Conservation (phyloP, 306 rosid species). For the Vicia sativa region DNA sequence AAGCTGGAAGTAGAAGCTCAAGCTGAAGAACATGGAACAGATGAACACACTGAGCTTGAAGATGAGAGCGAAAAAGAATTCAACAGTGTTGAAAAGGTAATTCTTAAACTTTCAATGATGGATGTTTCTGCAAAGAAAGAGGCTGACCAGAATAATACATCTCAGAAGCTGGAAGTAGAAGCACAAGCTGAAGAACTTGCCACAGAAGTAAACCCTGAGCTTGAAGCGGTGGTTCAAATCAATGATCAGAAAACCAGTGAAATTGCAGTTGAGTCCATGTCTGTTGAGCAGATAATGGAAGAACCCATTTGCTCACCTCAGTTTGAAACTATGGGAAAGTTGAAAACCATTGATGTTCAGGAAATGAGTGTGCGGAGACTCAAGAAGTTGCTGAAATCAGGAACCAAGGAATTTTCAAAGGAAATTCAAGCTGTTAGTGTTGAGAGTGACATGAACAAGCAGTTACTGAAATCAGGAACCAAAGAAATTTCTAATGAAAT, state of each 20-base stretch:
- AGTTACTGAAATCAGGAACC: not conserved
- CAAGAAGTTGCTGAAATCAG: too few relatives aligned
- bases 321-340: not conserved
- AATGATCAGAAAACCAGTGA: constrained; percentile 11
- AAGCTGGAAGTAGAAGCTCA: not conserved
- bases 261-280: not conserved
- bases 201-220: not conserved
- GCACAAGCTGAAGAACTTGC: not conserved
- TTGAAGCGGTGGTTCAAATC: not conserved
- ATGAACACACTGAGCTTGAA: not conserved
- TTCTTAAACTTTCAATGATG: constrained; percentile 19
- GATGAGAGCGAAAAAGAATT: not conserved
- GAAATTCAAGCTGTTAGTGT: not conserved
- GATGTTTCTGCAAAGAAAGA: not conserved
- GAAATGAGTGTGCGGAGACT: too few relatives aligned
- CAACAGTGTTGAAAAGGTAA: constrained; percentile 4
- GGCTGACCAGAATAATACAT: not conserved
- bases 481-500: not conserved
- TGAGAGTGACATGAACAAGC: not conserved
- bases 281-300: not conserved
- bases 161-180: constrained; percentile 6
- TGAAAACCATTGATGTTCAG: too few relatives aligned
- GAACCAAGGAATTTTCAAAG: not conserved
- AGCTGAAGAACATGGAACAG: not conserved
- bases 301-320: not conserved